These are phyloP conservation scores for Helicostylum pulchrum DNA, from an alignment of 192 early-diverging fungal species.

Conservation along the genomic window DNA sequence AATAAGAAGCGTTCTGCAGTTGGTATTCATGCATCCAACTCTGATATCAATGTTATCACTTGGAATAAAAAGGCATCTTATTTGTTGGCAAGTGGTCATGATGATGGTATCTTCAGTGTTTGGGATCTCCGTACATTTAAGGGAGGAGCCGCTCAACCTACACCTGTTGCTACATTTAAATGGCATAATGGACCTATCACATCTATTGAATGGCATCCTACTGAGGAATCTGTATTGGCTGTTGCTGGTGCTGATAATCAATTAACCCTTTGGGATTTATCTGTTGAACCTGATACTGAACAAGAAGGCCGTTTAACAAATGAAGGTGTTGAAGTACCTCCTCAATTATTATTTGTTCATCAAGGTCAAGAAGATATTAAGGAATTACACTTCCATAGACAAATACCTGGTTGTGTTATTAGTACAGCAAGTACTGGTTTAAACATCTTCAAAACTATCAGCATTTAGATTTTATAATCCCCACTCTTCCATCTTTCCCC, in stretches of 20 bases:
- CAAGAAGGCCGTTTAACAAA: conserved; percentile 58
- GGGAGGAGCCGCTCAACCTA: conserved; percentile 35
- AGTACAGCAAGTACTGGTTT: conserved; percentile 86
- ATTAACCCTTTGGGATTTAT: conserved; percentile 95
- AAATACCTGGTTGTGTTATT: conserved; percentile 87
- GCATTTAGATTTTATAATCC: conserved; percentile 35
- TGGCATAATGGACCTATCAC: conserved; percentile 94
- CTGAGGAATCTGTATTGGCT: conserved; percentile 86
- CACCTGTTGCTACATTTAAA: conserved; percentile 87
- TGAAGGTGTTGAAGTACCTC: conserved; percentile 80
- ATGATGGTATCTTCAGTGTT: conserved; percentile 90
- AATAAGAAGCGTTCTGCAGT: conserved; percentile 74
- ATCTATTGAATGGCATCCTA: conserved; percentile 96
- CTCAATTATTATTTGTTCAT: conserved; percentile 92
- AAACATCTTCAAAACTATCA: conserved; percentile 98
- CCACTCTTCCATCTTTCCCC: conserved; percentile 8
- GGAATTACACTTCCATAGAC: conserved; percentile 96
- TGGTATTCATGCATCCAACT: conserved; percentile 74
- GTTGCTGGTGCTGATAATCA: conserved; percentile 95
- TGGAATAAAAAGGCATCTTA: conserved; percentile 89
- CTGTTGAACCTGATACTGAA: conserved; percentile 94
- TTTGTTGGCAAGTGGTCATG: conserved; percentile 88
- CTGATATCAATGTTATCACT: conserved; percentile 94
- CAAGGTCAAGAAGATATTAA: conserved; percentile 94
- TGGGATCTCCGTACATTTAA: conserved; percentile 86